These are phyloP conservation scores for Incumbomyces lentus DNA, from an alignment of 2,329 filamentous ascomycete species.

Conservation along the genomic window DNA sequence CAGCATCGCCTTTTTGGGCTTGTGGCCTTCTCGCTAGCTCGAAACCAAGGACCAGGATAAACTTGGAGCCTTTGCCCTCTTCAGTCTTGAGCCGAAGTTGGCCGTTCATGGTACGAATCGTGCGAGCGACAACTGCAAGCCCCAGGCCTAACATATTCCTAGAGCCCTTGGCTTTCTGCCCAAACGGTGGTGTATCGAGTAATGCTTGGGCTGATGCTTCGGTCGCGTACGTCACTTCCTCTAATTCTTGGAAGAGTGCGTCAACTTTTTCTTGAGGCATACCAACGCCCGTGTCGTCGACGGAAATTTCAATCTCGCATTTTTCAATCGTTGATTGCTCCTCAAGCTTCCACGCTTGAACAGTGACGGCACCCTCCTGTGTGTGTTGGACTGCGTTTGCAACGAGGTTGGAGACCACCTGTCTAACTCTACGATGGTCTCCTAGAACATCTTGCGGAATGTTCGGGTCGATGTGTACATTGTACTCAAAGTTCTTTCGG, in stretches of 20 bases:
- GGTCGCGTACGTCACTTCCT: conserved; percentile 56
- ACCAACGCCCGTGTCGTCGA: conserved; percentile 65
- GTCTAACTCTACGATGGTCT: conserved; percentile 68
- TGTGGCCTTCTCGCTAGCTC: conserved; percentile 37
- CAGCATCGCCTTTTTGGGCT: not conserved
- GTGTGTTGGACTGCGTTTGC: conserved; percentile 82
- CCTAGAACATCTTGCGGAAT: conserved; percentile 64
- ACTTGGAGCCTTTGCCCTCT: conserved; percentile 68
- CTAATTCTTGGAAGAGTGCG: conserved; percentile 49
- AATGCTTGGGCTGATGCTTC: conserved; percentile 51
- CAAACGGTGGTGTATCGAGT: conserved; percentile 38
- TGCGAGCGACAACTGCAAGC: conserved; percentile 76
- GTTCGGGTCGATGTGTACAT: conserved; percentile 56
- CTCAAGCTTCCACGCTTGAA: conserved; percentile 55
- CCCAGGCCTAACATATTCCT: conserved; percentile 62
- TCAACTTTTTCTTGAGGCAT: conserved; percentile 50
- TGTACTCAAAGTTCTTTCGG: conserved; percentile 63
- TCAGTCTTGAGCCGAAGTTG: conserved; percentile 78
- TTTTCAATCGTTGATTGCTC: conserved; percentile 39
- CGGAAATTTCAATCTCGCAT: conserved; percentile 61
- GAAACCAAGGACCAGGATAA: conserved; percentile 71
- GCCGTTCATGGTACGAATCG: conserved; percentile 82
- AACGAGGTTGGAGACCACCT: conserved; percentile 71
- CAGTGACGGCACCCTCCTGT: conserved; percentile 51
- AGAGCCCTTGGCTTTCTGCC: conserved; percentile 26